Evolutionary conservation across 1,284 basidiomycete genomes (phyloP), one percentile per base, ranked within the genome.

Genomic region (Porodaedalea pini): DNA sequence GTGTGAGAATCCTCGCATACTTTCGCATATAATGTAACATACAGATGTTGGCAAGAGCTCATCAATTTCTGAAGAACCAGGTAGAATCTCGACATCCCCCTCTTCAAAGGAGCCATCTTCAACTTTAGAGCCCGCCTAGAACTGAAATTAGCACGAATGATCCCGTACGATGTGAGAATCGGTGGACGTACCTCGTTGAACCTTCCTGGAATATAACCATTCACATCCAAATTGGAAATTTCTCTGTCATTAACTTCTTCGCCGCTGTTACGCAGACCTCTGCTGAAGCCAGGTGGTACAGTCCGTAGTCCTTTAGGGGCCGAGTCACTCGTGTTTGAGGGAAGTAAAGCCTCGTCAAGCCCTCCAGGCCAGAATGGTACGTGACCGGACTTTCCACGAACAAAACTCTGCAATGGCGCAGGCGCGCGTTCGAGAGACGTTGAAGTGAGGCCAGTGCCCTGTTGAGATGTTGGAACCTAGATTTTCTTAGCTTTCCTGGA

Each of bases 291-390:
- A 60, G 60, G 60, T 2, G 60, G 57, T 47, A 51, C 51, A 15
- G 51, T 61, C 31, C 57, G 31, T 19, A 64, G 58, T 45, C 56
- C 51, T 39, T 53, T 49, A 41, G 55, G 40, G 23, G 58, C 56
- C 45, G 62, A 63, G 31, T 57, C 60, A 52, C 59, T 63, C 34
- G 62, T 40, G 11, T 59, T 60, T 23, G 63, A 57, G 2, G 64
- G 61, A 10, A 62, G 29, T 15, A 67, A 65, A n/a, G 66, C 65
- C 63, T 83, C 83, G 48, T 89, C 87, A 25, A 96, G 75, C 7
- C 95, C 94, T 54, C 95, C 95, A 6, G 94, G 94, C 73, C 86
- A 81, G 71, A 97, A 97, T 0, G 95, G 95, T 2, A 96, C 84
- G 70, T 95, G 86, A 23, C 90, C 90, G 31, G 92, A 90, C 71